Conservation (phyloP, 2,329 filamentous ascomycete species). For the Aureobasidium sp. region DNA sequence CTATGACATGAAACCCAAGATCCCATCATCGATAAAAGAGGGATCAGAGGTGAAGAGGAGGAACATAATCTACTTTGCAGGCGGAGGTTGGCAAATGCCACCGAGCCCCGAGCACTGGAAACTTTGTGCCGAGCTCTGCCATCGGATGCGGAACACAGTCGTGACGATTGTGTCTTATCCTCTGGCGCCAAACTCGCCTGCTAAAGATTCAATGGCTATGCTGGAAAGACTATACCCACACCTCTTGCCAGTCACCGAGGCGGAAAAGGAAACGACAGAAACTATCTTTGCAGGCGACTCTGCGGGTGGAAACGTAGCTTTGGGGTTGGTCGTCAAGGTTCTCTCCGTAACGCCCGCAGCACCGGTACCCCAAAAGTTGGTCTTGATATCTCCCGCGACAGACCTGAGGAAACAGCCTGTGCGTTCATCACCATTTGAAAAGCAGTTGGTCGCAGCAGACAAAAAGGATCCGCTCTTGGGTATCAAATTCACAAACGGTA, state of each 20-base stretch:
- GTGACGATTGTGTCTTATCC: constrained; percentile 48
- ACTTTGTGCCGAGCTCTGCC: constrained; percentile 41
- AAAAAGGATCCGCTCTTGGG: constrained; percentile 42
- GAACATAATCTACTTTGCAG: constrained; percentile 49
- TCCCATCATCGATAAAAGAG: constrained; percentile 8
- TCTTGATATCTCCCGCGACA: constrained; percentile 44
- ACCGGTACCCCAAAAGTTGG: constrained; percentile 31
- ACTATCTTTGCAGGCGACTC: constrained; percentile 49
- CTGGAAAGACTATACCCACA: constrained; percentile 41
- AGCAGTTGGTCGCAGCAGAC: constrained; percentile 32
- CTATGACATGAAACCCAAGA: constrained; percentile 36
- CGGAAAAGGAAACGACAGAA: constrained; percentile 28
- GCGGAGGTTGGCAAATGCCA: constrained; percentile 50
- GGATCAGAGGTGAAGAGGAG: constrained; percentile 18
- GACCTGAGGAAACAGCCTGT: constrained; percentile 36
- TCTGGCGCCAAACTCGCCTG: constrained; percentile 48
- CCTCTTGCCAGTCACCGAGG: constrained; percentile 34
- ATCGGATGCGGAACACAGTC: constrained; percentile 34
- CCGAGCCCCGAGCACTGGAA: constrained; percentile 48
- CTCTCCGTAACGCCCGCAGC: constrained; percentile 27
- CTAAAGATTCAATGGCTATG: constrained; percentile 41
- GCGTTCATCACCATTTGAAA: constrained; percentile 18
- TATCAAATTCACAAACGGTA: constrained; percentile 34
- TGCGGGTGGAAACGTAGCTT: constrained; percentile 48
- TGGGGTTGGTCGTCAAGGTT: constrained; percentile 36